Conservation (phyloP, 108 stramenopile species). For the Nitzschia sp. region DNA sequence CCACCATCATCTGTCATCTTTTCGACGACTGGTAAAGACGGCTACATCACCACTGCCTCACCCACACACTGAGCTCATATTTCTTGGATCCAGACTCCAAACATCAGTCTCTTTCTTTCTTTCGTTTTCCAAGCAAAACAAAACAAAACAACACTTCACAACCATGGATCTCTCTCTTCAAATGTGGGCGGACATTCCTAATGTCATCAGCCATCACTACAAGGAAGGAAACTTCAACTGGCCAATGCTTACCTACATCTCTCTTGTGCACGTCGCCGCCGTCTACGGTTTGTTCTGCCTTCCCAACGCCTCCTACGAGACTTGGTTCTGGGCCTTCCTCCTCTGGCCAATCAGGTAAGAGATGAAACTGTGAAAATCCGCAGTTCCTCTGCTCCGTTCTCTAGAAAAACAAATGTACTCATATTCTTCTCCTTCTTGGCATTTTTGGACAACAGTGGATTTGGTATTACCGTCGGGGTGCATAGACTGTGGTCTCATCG, state of each 20-base stretch:
- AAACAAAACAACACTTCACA: background rate
- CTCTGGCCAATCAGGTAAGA: constrained; percentile 94
- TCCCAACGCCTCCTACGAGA: constrained; percentile 65
- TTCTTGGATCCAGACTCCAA: no score
- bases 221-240: constrained; percentile 94
- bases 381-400: background rate
- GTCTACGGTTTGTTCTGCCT: constrained; percentile 71
- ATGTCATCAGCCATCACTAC: constrained; percentile 75
- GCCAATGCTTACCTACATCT: constrained; percentile 97
- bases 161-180: constrained; percentile 74
- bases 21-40: no score
- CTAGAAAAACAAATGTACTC: background rate
- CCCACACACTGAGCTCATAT: no score
- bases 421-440: constrained; percentile 19
- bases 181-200: constrained; percentile 78
- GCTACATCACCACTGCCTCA: no score
- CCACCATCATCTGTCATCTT: no score
- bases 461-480: constrained; percentile 98
- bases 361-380: background rate
- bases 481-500: constrained; percentile 98
- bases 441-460: constrained; percentile 60
- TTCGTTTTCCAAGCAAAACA: background rate
- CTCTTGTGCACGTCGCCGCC: constrained; percentile 87
- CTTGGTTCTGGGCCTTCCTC: constrained; percentile 91
- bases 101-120: no score